A percentile compares a stretch with the other conserved stretches of the same genome.
Conservation (phyloP, 2,329 filamentous ascomycete genomes). For the Penicillium vulpinum region DNA sequence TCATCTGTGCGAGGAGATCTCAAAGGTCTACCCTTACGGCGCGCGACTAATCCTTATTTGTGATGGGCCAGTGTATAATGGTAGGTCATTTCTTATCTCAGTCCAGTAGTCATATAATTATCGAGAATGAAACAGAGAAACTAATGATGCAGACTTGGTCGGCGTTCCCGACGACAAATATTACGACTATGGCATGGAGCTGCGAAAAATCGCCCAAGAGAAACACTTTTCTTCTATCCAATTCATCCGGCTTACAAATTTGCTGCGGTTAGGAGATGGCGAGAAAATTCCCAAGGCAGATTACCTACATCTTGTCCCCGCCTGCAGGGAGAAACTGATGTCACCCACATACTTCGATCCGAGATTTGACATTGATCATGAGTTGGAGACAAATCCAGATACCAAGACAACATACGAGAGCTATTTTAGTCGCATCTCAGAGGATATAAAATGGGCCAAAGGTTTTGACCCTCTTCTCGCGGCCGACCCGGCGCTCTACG, state of each 20-base stretch:
- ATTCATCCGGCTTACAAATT: background rate
- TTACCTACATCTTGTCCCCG: slow-evolving; percentile 5
- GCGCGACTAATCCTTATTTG: slow-evolving; percentile 8
- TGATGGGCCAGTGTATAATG: slow-evolving; percentile 10
- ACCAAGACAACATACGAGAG: slow-evolving; percentile 6
- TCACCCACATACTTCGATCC: slow-evolving; percentile 7
- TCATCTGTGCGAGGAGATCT: slow-evolving; percentile 10
- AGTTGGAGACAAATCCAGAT: slow-evolving; percentile 6
- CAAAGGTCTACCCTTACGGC: slow-evolving; percentile 10
- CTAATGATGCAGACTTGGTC: slow-evolving; percentile 7
- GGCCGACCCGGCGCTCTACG: background rate
- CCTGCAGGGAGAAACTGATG: slow-evolving; percentile 9
- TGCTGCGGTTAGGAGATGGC: slow-evolving; percentile 1
- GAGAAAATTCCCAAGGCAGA: slow-evolving; percentile 3
- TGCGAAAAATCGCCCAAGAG: slow-evolving; percentile 3
- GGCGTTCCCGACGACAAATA: slow-evolving; percentile 6
- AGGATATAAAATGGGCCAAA: slow-evolving; percentile 10
- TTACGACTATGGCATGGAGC: slow-evolving; percentile 9
- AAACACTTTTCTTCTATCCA: slow-evolving; percentile 9
- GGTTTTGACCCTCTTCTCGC: slow-evolving; percentile 2
- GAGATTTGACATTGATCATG: slow-evolving; percentile 1
- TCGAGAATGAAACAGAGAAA: background rate
- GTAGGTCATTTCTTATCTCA: background rate
- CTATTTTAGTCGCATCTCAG: slow-evolving; percentile 9
- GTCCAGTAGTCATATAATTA: background rate